A percentile compares a stretch with the other conserved stretches of the same genome.
phyloP scores from a whole-genome alignment of 352 stramenopile genomes.

The Phytophthora quininea region DNA sequence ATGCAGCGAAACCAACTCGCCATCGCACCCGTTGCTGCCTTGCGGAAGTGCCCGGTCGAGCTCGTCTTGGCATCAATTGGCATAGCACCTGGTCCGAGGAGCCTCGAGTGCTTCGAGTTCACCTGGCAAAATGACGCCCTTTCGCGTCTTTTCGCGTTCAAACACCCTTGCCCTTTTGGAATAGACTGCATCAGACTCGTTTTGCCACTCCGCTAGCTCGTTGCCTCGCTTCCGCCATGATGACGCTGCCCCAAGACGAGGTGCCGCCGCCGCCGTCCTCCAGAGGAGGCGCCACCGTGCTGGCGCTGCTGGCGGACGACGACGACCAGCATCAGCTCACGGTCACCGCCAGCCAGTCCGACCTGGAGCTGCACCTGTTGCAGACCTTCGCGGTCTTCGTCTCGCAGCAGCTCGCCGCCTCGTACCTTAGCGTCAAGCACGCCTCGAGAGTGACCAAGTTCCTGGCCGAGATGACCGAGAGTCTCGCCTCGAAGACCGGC shows the following conservation, averaged over 20 bases:
- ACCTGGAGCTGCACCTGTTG: constrained; percentile 68
- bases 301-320: constrained; percentile 15
- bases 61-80: too few relatives aligned
- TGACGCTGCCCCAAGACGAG: constrained; percentile 36
- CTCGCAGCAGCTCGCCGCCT: constrained; percentile 40
- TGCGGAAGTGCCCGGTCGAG: too few relatives aligned
- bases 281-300: constrained; percentile 18
- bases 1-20: too few relatives aligned
- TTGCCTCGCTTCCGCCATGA: constrained; percentile 23
- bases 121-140: too few relatives aligned
- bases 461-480: constrained; percentile 57
- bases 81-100: too few relatives aligned
- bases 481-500: constrained; percentile 44
- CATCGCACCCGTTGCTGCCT: too few relatives aligned
- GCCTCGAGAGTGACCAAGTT: constrained; percentile 52
- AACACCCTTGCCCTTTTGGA: neutral
- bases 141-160: too few relatives aligned
- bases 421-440: constrained; percentile 60
- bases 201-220: neutral
- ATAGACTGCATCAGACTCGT: neutral
- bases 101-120: too few relatives aligned
- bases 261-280: constrained; percentile 28
- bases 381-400: constrained; percentile 55
- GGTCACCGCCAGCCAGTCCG: constrained; percentile 31
- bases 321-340: constrained; percentile 4